Evolutionary conservation across 2,329 filamentous ascomycete species (phyloP).

Genomic region (Diaporthe caulivora): DNA sequence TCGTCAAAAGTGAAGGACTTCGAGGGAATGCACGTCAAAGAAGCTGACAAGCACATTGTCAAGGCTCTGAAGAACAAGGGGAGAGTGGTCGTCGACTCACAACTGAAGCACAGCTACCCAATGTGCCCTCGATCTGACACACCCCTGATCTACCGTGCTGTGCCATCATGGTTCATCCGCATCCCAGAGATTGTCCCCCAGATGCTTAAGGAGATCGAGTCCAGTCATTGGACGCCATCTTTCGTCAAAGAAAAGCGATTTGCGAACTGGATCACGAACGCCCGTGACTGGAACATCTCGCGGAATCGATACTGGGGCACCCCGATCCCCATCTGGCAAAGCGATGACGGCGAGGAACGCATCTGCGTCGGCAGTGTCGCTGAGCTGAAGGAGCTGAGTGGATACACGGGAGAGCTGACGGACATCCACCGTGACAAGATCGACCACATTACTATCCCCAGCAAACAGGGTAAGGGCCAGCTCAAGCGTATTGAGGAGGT

Average conservation of each 20-base stretch:
- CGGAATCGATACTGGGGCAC: constrained; percentile 97
- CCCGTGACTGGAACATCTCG: constrained; percentile 95
- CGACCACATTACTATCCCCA: constrained; percentile 94
- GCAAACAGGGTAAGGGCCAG: constrained; percentile 86
- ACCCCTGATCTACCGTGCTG: constrained; percentile 90
- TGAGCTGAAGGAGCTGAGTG: constrained; percentile 87
- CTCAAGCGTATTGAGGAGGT: constrained; percentile 87
- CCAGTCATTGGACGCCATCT: constrained; percentile 90
- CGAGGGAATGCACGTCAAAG: constrained; percentile 88
- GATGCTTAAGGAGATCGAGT: constrained; percentile 91
- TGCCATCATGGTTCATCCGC: constrained; percentile 95
- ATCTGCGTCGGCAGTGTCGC: constrained; percentile 88
- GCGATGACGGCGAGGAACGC: constrained; percentile 87
- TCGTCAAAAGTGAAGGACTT: constrained; percentile 84
- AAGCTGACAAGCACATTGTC: constrained; percentile 92
- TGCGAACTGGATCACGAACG: constrained; percentile 89
- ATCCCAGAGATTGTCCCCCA: constrained; percentile 85
- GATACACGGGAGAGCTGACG: constrained; percentile 84
- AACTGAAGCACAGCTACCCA: constrained; percentile 91
- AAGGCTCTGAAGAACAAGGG: constrained; percentile 85
- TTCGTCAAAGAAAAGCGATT: constrained; percentile 95
- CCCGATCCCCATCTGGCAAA: constrained; percentile 91
- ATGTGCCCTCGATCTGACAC: constrained; percentile 97
- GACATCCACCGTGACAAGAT: constrained; percentile 95
- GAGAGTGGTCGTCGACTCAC: constrained; percentile 84